Conservation (phyloP, 2,329 filamentous ascomycete species). For the Metarhizium brunneum region DNA sequence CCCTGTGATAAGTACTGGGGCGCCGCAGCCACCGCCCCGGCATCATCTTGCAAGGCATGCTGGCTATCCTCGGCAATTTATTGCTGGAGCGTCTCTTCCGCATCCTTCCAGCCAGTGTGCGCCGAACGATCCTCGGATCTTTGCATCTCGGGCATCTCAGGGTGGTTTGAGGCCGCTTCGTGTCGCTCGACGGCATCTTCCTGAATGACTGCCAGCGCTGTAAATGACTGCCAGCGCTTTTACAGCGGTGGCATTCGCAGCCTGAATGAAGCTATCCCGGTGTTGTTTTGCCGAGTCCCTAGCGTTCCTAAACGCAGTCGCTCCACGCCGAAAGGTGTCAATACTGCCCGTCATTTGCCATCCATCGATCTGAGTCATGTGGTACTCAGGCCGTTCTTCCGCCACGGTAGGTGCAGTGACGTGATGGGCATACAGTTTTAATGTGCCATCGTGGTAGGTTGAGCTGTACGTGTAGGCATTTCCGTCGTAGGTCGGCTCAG, state of each 20-base stretch:
- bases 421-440: slow-evolving; percentile 25
- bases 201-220: no score
- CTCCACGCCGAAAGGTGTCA: not conserved
- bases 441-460: slow-evolving; percentile 25
- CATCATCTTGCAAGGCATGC: not conserved
- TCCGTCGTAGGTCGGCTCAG: slow-evolving; percentile 22
- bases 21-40: not conserved
- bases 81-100: not conserved
- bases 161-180: not conserved
- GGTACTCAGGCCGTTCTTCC: slow-evolving; percentile 15
- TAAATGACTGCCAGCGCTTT: not conserved
- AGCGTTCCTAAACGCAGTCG: not conserved
- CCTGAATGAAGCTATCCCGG: not conserved
- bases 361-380: slow-evolving; percentile 24
- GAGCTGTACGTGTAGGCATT: slow-evolving; percentile 24
- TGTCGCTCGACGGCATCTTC: not conserved
- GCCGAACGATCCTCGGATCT: not conserved
- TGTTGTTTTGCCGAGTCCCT: not conserved
- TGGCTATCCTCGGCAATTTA: not conserved
- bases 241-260: not conserved
- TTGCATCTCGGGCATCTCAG: no score
- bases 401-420: slow-evolving; percentile 7
- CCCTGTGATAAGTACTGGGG: not conserved
- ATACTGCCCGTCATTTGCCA: not conserved
- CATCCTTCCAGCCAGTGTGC: not conserved